These are phyloP conservation scores for Syzygium aromaticum DNA, from an alignment of 345 rosid genomes.

Conservation along the genomic window DNA sequence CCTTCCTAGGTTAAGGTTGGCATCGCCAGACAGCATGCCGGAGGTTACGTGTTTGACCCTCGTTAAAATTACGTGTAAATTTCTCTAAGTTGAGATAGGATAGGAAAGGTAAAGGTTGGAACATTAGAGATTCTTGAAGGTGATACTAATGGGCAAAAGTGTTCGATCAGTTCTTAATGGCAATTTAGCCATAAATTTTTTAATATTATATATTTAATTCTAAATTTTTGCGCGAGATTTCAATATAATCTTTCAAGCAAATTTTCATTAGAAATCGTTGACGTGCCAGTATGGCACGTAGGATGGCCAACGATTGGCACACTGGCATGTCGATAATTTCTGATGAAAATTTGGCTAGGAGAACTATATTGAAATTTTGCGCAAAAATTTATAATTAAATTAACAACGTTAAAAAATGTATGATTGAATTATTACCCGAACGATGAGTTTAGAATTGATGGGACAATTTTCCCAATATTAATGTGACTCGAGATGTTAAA, in stretches of 20 bases:
- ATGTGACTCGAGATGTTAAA: neutral
- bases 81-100: neutral
- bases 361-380: rapidly evolving
- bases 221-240: neutral
- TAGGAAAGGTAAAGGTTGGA: rapidly evolving
- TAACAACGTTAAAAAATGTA: neutral
- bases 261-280: neutral
- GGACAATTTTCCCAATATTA: rapidly evolving
- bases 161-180: too few species aligned
- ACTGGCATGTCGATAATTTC: rapidly evolving
- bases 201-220: neutral
- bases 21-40: neutral
- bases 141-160: neutral
- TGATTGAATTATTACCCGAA: rapidly evolving
- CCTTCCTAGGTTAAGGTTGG: neutral
- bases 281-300: rapidly evolving
- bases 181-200: neutral
- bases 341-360: rapidly evolving
- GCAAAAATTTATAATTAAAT: rapidly evolving
- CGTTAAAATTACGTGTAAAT: neutral
- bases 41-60: neutral
- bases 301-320: neutral
- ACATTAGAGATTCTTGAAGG: neutral
- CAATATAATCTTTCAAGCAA: rapidly evolving
- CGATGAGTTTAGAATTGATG: rapidly evolving